Evolutionary conservation across 1,284 basidiomycete genomes (phyloP).

Genomic region (Cystobasidium pallidum): DNA sequence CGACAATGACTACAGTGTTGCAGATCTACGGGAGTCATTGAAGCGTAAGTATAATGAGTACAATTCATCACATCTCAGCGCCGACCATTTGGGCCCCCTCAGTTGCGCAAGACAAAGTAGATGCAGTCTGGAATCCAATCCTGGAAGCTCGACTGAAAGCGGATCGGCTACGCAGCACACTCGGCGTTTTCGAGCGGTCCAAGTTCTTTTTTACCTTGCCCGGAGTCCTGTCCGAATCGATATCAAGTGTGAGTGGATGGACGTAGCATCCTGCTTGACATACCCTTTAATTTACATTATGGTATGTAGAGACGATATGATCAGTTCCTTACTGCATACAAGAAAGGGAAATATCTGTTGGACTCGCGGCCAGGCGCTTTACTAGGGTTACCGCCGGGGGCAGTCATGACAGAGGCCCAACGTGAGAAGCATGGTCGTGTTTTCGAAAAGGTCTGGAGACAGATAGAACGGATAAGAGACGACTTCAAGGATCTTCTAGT

Average conservation of each 20-base stretch:
- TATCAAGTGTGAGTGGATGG: constrained; percentile 70
- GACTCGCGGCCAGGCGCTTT: constrained; percentile 84
- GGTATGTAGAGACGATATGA: constrained; percentile 80
- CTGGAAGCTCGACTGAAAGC: constrained; percentile 95
- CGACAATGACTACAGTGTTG: constrained; percentile 78
- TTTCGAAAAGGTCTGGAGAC: constrained; percentile 93
- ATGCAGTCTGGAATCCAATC: constrained; percentile 94
- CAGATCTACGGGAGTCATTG: constrained; percentile 76
- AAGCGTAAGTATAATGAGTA: constrained; percentile 65
- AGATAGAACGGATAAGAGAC: constrained; percentile 90
- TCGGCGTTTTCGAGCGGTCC: constrained; percentile 93
- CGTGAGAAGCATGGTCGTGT: constrained; percentile 83
- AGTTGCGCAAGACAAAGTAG: constrained; percentile 73
- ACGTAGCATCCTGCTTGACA: too few relatives aligned
- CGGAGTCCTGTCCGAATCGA: constrained; percentile 83
- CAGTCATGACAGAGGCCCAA: constrained; percentile 56
- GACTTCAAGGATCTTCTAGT: constrained; percentile 84
- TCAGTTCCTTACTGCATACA: constrained; percentile 90
- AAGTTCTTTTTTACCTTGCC: constrained; percentile 99
- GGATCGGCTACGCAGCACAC: constrained; percentile 85
- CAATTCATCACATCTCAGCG: background rate
- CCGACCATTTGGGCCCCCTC: constrained; percentile 29
- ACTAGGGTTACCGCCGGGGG: constrained; percentile 63
- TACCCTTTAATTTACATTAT: too few relatives aligned
- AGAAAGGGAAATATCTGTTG: constrained; percentile 90